Percentiles rank a stretch among this genome's conserved stretches.
Evolutionary conservation across 2,329 filamentous ascomycete genomes (phyloP).

Genomic region (Phialophora macrospora): DNA sequence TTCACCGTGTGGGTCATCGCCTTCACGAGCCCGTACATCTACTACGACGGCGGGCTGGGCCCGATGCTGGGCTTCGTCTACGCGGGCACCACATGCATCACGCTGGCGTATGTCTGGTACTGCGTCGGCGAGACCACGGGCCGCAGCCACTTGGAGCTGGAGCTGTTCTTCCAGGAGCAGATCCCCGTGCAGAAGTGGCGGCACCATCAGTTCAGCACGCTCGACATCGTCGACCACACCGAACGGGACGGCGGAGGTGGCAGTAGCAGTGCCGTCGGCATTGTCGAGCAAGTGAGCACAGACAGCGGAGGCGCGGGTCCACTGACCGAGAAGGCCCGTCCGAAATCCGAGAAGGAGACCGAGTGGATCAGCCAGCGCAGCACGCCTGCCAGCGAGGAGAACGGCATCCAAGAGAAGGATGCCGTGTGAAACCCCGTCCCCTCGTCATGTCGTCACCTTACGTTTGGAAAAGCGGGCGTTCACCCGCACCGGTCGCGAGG

Average conservation of each 20-base stretch:
- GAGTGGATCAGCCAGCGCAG: neutral
- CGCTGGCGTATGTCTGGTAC: slow-evolving; percentile 46
- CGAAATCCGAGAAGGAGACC: neutral
- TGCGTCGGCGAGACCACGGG: slow-evolving; percentile 45
- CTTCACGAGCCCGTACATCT: slow-evolving; percentile 46
- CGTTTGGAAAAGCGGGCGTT: no score
- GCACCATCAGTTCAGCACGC: slow-evolving; percentile 1
- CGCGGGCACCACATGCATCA: slow-evolving; percentile 41
- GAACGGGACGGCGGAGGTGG: neutral
- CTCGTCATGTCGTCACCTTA: no score
- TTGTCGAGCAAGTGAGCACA: neutral
- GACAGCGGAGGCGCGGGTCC: neutral
- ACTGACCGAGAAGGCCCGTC: neutral
- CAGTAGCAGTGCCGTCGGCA: no score
- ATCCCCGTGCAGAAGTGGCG: slow-evolving; percentile 46
- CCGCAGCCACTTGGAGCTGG: slow-evolving; percentile 48
- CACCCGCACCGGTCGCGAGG: no score
- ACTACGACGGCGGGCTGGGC: slow-evolving; percentile 43
- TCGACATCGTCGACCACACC: neutral
- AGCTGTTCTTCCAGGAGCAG: slow-evolving; percentile 47
- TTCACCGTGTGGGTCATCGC: slow-evolving; percentile 43
- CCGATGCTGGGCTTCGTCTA: slow-evolving; percentile 47
- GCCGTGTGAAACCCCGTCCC: neutral
- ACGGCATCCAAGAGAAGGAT: neutral
- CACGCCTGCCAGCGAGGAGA: neutral